These are phyloP conservation scores for Epichloe gansuensis DNA, from an alignment of 2,329 filamentous ascomycete species.

Conservation along the genomic window DNA sequence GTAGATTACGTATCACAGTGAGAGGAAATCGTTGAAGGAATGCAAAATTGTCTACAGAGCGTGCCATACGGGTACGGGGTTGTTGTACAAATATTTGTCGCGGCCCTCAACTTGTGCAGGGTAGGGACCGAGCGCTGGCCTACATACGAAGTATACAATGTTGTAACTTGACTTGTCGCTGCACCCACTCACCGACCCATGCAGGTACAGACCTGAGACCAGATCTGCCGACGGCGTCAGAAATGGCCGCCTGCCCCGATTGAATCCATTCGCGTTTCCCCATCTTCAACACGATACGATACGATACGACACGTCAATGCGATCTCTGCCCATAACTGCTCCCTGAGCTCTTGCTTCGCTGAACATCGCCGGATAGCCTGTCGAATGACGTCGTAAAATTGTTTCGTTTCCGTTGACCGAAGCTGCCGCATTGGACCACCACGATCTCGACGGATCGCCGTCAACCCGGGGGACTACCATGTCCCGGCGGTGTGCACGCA, in stretches of 20 bases:
- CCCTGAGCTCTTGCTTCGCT: neutral
- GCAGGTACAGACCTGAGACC: neutral
- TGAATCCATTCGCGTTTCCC: neutral
- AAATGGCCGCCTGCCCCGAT: neutral
- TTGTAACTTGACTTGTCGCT: too few relatives aligned
- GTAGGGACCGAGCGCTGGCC: too few relatives aligned
- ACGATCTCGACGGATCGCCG: conserved; percentile 7
- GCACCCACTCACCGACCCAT: too few relatives aligned
- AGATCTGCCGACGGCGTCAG: neutral
- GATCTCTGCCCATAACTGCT: neutral
- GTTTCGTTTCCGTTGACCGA: neutral
- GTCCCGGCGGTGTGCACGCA: conserved; percentile 52
- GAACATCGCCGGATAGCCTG: neutral
- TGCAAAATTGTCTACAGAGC: too few relatives aligned
- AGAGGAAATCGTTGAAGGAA: too few relatives aligned
- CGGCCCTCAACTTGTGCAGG: too few relatives aligned
- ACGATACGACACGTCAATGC: neutral
- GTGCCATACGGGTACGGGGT: too few relatives aligned
- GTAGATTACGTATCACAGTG: too few relatives aligned
- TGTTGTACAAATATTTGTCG: too few relatives aligned
- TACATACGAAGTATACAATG: too few relatives aligned
- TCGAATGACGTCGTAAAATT: neutral
- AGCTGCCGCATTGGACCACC: conserved; percentile 8
- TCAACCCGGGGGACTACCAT: conserved; percentile 21
- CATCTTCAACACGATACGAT: neutral